Evolutionary conservation across 192 early-diverging fungal genomes (phyloP).

Genomic region (Coemansia sp.): DNA sequence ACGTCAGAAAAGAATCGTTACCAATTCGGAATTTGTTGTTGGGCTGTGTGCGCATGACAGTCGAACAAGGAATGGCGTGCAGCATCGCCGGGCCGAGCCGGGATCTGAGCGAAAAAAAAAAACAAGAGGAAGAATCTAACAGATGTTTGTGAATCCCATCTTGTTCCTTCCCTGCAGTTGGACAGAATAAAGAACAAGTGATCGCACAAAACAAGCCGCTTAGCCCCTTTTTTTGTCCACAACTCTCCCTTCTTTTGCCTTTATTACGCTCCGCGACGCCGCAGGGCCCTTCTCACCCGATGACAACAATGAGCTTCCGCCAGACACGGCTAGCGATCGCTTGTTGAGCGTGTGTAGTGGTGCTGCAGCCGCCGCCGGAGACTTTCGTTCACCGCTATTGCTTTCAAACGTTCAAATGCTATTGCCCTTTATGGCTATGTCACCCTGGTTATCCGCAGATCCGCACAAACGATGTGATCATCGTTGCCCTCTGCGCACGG

Average conservation of each 20-base stretch:
- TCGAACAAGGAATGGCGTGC: neutral
- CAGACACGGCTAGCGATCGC: neutral
- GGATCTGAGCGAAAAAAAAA: neutral
- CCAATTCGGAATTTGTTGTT: neutral
- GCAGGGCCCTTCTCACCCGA: constrained; percentile 4
- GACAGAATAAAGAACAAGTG: neutral
- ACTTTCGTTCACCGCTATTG: neutral
- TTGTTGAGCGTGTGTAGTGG: neutral
- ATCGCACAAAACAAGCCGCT: neutral
- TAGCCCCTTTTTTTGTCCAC: neutral
- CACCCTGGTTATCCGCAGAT: neutral
- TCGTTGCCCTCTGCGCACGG: neutral
- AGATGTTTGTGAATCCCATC: neutral
- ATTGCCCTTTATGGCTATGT: constrained; percentile 2
- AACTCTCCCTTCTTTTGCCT: neutral
- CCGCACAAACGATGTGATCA: neutral
- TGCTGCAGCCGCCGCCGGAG: neutral
- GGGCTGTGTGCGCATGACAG: neutral
- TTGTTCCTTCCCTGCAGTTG: neutral
- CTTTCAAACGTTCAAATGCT: neutral
- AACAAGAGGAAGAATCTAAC: neutral
- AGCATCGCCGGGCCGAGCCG: neutral
- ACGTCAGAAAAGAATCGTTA: neutral
- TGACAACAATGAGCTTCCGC: neutral
- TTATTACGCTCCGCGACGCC: neutral